A percentile compares a stretch with the other conserved stretches of the same genome.
phyloP scores from a whole-genome alignment of 345 rosid genomes.

The Isatis tinctoria region DNA sequence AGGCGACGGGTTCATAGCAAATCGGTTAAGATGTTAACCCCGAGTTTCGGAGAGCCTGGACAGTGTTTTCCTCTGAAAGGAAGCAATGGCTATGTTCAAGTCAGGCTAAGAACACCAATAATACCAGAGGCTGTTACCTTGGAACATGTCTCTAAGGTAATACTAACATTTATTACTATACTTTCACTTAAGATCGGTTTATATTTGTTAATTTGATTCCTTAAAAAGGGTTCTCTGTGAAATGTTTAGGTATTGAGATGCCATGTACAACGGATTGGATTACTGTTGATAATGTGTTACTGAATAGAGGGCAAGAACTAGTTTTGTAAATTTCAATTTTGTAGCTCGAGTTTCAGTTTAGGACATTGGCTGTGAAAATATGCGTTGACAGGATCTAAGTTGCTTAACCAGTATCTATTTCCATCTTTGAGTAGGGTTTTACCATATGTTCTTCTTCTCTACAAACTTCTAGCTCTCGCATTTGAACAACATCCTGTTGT shows the following conservation, averaged over 20 bases:
- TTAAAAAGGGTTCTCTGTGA: not conserved
- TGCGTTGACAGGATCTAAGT: not conserved
- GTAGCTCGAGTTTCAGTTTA: not conserved
- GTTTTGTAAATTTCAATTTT: not conserved
- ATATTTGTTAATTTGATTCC: not conserved
- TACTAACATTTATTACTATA: slow-evolving; percentile 18
- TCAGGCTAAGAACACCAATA: slow-evolving; percentile 64
- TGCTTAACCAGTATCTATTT: not conserved
- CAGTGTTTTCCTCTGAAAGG: slow-evolving; percentile 91
- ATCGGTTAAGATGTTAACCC: slow-evolving; percentile 69
- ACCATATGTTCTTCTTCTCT: not conserved
- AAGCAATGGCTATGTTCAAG: slow-evolving; percentile 66
- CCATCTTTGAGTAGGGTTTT: not conserved
- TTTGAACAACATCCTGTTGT: not conserved
- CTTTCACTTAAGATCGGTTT: not conserved
- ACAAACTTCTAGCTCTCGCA: not conserved
- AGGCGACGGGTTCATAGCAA: slow-evolving; percentile 40
- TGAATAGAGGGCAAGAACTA: not conserved
- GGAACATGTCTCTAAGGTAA: slow-evolving; percentile 86
- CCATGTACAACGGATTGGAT: not conserved
- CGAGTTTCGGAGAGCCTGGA: slow-evolving; percentile 98
- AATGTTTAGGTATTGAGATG: not conserved
- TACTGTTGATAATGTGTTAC: not conserved
- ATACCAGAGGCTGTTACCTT: slow-evolving; percentile 82
- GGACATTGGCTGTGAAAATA: not conserved